Percentiles rank a stretch among this genome's conserved stretches.
phyloP scores from a whole-genome alignment of 2,329 filamentous ascomycete species.

The Dactylonectria macrodidyma region DNA sequence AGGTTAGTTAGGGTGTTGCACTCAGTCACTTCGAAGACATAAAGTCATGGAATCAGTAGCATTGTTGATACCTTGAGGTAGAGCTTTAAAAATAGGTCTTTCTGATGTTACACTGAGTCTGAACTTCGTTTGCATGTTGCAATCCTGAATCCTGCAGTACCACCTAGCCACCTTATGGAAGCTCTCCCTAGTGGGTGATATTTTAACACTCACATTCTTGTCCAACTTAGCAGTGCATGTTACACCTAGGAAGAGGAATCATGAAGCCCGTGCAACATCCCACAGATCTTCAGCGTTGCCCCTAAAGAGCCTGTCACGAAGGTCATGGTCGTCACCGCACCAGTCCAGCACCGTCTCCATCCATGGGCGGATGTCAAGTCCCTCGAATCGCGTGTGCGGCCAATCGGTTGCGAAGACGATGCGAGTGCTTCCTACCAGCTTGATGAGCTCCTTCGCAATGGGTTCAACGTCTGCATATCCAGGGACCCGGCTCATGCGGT shows the following conservation, averaged over 20 bases:
- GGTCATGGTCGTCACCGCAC: conserved; percentile 61
- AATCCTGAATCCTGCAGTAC: no score
- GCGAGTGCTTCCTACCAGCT: conserved; percentile 55
- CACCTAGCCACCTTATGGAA: no score
- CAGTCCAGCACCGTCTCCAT: conserved; percentile 67
- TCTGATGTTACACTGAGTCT: no score
- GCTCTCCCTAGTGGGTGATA: no score
- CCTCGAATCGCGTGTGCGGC: conserved; percentile 75
- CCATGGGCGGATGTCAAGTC: conserved; percentile 63
- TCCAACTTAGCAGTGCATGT: not conserved
- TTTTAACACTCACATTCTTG: no score
- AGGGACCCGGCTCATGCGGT: conserved; percentile 65
- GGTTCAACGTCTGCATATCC: conserved; percentile 62
- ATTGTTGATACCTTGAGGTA: no score
- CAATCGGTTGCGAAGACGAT: conserved; percentile 75
- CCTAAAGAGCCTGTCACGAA: conserved; percentile 67
- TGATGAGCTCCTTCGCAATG: conserved; percentile 65
- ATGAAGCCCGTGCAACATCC: conserved; percentile 39
- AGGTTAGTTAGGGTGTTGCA: no score
- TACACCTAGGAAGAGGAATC: not conserved
- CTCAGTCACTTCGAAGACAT: no score
- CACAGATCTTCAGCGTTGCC: conserved; percentile 69
- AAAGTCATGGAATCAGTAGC: no score
- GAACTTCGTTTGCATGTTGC: no score
- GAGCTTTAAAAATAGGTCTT: no score